These are phyloP conservation scores for Trichoderma oligosporum DNA, from an alignment of 2,329 filamentous ascomycete genomes.

Conservation along the genomic window DNA sequence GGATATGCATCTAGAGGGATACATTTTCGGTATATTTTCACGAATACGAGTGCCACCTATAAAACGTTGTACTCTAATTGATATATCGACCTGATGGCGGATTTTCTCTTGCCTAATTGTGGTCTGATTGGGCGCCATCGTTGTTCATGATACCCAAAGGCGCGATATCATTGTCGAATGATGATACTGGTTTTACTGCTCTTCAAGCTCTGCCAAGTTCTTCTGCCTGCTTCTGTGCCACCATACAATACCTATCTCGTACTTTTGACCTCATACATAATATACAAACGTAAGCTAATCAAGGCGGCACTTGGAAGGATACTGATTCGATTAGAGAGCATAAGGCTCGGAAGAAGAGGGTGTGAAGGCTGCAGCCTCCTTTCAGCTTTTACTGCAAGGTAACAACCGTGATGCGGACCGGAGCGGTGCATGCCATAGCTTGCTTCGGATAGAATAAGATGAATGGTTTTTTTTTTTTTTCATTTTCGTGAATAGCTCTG, in stretches of 20 bases:
- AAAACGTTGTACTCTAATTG: too few species aligned
- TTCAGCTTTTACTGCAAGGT: neutral
- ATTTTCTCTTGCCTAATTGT: too few species aligned
- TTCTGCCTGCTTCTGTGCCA: neutral
- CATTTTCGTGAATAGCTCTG: neutral
- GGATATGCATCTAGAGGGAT: too few species aligned
- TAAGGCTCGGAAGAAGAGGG: neutral
- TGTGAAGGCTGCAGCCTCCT: neutral
- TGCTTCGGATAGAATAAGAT: neutral
- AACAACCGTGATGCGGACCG: neutral
- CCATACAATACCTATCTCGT: neutral
- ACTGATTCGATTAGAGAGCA: neutral
- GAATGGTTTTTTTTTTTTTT: neutral
- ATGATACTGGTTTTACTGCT: too few species aligned
- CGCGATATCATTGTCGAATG: too few species aligned
- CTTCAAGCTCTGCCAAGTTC: neutral
- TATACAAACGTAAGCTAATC: neutral
- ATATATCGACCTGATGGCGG: too few species aligned
- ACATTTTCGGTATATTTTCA: too few species aligned
- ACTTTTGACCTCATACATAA: neutral
- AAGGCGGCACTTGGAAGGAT: neutral
- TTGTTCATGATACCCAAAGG: too few species aligned
- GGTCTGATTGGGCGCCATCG: too few species aligned
- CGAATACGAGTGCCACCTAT: too few species aligned
- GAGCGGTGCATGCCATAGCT: neutral